Evolutionary conservation across 495 filamentous ascomycete genomes (phyloP).

Genomic region (Glonium stellatum): DNA sequence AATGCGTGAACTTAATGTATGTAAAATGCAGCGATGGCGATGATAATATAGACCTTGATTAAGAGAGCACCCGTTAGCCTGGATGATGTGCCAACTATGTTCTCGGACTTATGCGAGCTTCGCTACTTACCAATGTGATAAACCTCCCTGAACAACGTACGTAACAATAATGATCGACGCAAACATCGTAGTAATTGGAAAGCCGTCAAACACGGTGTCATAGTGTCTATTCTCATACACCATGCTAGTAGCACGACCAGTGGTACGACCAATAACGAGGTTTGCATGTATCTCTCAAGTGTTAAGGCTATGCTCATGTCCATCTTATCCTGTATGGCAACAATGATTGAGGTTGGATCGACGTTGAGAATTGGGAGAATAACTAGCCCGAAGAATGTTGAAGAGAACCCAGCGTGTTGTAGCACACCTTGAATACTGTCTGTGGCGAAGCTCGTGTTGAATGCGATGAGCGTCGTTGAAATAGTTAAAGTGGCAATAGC

Average conservation of each 20-base stretch:
- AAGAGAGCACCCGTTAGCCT: background rate
- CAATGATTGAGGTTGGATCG: constrained; percentile 30
- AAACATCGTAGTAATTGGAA: constrained; percentile 28
- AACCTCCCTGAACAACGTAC: constrained; percentile 28
- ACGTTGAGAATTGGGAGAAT: constrained; percentile 34
- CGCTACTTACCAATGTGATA: constrained; percentile 9
- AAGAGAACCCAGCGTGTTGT: constrained; percentile 11
- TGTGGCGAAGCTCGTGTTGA: constrained; percentile 21
- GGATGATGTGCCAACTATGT: background rate
- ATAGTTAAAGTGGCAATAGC: background rate
- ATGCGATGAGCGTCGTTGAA: constrained; percentile 4
- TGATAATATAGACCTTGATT: background rate
- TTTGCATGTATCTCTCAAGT: constrained; percentile 31
- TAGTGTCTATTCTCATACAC: constrained; percentile 24
- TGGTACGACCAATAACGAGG: constrained; percentile 19
- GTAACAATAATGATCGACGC: constrained; percentile 29
- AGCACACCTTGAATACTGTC: constrained; percentile 16
- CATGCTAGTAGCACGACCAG: constrained; percentile 33
- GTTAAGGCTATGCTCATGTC: constrained; percentile 33
- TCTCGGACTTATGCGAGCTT: background rate
- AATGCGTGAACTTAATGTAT: background rate
- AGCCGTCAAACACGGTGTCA: constrained; percentile 32
- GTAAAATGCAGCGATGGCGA: background rate
- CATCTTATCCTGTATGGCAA: constrained; percentile 35
- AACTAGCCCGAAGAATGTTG: constrained; percentile 33